Base-by-base conservation (phyloP, 225 moss, liverwort and hornwort genomes). In the Physcomitrellopsis africana region DNA sequence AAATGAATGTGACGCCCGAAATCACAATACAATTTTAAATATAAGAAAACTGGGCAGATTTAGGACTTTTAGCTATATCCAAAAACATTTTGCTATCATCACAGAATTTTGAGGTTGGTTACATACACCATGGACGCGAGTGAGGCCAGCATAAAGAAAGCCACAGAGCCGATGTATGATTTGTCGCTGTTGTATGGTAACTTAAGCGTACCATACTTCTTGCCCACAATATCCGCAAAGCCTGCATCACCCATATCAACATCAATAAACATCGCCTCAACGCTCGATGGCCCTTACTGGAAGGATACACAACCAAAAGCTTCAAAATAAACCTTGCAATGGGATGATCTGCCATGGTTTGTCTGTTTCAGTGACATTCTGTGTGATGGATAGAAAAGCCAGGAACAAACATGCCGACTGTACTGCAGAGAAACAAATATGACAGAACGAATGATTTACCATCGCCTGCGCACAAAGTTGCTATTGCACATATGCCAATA, bases 171-270 rank as follows among this genome's bases (percentile, higher is more conserved):
- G 41, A 86, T 73, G 67, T 72, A 13, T 10, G 93, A 83, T 60
- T 94, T 94, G 15, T 76, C 76, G 70, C 63, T 75, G 78, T 91
- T 94, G 70, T 86, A 90, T 11, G 86, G 88, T 45, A 91, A 27
- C 79, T 88, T 91, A 17, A 15, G 68, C 53, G 46, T 81, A 51
- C 93, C 91, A 79, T 83, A 88, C 20, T 82, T 88, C 70, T 91
- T 88, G 70, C 93, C 93, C 56, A 94, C 77, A n/a, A 94, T 86
- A 80, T 94, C 93, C 23, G 93, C 91, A 82, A 91, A 87, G 60
- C 93, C 93, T 93, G 91, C 74, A 82, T 55, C 72, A 83, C 11
- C 51, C 67, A 67, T 60, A 67, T 42, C 65, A 63, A 20, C 44
- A 15, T 49, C 48, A 60, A 27, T 13, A 56, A 54, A 24, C 20